Conservation (phyloP, 2,329 filamentous ascomycete species). For the Diaporthe ilicicola region DNA sequence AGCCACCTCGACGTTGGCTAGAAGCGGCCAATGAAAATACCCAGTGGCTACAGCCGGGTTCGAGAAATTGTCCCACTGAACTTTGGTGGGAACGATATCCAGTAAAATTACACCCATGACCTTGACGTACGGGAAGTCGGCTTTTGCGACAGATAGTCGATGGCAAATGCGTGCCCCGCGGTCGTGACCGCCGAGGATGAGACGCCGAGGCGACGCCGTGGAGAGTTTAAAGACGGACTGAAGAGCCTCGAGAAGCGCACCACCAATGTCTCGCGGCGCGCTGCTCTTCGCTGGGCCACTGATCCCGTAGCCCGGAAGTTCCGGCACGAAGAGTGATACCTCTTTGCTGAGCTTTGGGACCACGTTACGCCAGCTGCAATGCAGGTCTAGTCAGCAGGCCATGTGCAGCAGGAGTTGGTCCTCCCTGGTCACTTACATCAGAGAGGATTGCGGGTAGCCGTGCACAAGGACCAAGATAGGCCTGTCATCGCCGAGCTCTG, state of each 20-base stretch:
- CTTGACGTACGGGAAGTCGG: conserved; percentile 42
- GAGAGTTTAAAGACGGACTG: conserved; percentile 41
- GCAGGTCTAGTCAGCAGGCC: not conserved
- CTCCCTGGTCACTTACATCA: conserved; percentile 31
- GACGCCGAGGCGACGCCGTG: conserved; percentile 37
- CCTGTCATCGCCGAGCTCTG: conserved; percentile 34
- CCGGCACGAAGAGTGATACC: conserved; percentile 55
- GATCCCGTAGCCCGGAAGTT: conserved; percentile 56
- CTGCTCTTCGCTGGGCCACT: conserved; percentile 44
- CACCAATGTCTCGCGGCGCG: conserved; percentile 51
- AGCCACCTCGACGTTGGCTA: conserved; percentile 54
- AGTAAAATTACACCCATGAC: conserved; percentile 51
- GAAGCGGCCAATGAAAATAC: conserved; percentile 61
- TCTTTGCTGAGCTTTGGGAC: conserved; percentile 47
- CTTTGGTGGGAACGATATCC: conserved; percentile 58
- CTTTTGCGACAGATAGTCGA: conserved; percentile 53
- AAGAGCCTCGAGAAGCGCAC: conserved; percentile 51
- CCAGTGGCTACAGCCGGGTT: conserved; percentile 45
- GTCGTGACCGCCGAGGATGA: conserved; percentile 59
- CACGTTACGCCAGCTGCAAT: conserved; percentile 40
- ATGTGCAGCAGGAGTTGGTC: not conserved
- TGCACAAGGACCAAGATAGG: conserved; percentile 52
- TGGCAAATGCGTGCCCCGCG: conserved; percentile 59
- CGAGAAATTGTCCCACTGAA: conserved; percentile 53
- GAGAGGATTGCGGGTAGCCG: conserved; percentile 54